Conservation (phyloP, 2,329 filamentous ascomycete genomes). For the Torrubiellomyces zombiae region DNA sequence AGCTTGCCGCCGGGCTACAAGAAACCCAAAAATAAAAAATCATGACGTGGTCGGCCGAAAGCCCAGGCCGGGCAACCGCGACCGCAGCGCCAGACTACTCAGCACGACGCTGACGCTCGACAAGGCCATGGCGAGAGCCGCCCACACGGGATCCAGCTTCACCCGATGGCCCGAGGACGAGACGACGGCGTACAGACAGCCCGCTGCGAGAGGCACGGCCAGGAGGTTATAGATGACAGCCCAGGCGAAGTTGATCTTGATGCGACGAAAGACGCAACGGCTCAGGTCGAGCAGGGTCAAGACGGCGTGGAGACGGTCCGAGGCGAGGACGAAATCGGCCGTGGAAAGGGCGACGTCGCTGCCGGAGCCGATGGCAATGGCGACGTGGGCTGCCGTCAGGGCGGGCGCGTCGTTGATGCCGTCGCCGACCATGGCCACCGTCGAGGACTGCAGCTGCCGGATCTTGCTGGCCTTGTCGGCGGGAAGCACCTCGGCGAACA, state of each 20-base stretch:
- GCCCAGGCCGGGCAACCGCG: conserved; percentile 23
- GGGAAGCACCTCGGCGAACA: conserved; percentile 77
- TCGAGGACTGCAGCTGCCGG: conserved; percentile 40
- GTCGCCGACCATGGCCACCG: conserved; percentile 73
- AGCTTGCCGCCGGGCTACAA: too few species aligned
- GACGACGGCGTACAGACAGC: conserved; percentile 49
- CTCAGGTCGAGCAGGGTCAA: conserved; percentile 60
- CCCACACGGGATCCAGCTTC: conserved; percentile 66
- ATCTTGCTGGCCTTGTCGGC: conserved; percentile 66
- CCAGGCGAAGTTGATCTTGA: conserved; percentile 77
- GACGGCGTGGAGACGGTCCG: conserved; percentile 51
- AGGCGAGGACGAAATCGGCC: conserved; percentile 68
- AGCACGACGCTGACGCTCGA: conserved; percentile 80
- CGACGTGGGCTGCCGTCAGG: conserved; percentile 63
- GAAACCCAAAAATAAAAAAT: too few species aligned
- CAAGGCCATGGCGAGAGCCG: conserved; percentile 77
- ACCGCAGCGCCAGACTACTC: conserved; percentile 60
- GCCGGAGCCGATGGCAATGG: conserved; percentile 69
- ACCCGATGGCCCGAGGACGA: conserved; percentile 35
- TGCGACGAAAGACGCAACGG: conserved; percentile 54
- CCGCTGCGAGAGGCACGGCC: conserved; percentile 66
- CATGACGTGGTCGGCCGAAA: conserved; percentile 17
- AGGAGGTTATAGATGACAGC: conserved; percentile 67
- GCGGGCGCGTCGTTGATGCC: conserved; percentile 83
- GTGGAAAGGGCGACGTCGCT: conserved; percentile 71